phyloP scores from a whole-genome alignment of 208 protist genomes.

The Trypanosomatidae sp. region DNA sequence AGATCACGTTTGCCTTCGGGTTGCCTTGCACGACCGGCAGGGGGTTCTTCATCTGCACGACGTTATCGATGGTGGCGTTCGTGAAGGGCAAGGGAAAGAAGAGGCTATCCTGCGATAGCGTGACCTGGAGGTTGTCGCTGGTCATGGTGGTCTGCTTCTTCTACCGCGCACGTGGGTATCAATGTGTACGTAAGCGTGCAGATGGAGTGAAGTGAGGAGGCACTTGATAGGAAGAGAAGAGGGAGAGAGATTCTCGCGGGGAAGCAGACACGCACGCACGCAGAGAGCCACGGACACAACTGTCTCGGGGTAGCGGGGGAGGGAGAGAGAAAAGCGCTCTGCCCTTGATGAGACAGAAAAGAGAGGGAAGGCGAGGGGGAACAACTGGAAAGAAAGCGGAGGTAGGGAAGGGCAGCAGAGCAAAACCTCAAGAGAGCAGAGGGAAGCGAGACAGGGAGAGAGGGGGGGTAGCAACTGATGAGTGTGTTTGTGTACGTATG shows the following conservation, averaged over 20 bases:
- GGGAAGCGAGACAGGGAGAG: too few species aligned
- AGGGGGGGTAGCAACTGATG: background rate
- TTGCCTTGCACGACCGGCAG: constrained; percentile 35
- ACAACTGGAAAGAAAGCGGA: background rate
- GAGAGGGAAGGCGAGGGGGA: constrained; percentile 10
- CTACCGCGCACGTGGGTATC: background rate
- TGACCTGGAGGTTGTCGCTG: constrained; percentile 24
- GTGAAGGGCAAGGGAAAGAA: constrained; percentile 83
- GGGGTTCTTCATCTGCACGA: constrained; percentile 66
- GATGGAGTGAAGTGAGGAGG: constrained; percentile 3
- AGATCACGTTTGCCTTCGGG: constrained; percentile 55
- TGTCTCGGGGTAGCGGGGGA: background rate
- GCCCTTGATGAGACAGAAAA: background rate
- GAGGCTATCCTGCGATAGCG: constrained; percentile 71
- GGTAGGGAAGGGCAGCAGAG: constrained; percentile 3
- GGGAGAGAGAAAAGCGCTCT: background rate
- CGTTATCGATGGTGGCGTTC: constrained; percentile 73
- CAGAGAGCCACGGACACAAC: background rate
- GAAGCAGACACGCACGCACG: background rate
- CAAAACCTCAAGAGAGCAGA: constrained; percentile 2
- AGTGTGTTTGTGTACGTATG: background rate
- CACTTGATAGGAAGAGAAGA: background rate
- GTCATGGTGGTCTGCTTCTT: constrained; percentile 14
- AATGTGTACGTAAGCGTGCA: constrained; percentile 2
- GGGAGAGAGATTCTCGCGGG: background rate